Percentiles rank a stretch among this genome's conserved stretches.
These are phyloP conservation scores for Vigna reflexopilosa DNA, from an alignment of 306 rosid species.

Conservation along the genomic window DNA sequence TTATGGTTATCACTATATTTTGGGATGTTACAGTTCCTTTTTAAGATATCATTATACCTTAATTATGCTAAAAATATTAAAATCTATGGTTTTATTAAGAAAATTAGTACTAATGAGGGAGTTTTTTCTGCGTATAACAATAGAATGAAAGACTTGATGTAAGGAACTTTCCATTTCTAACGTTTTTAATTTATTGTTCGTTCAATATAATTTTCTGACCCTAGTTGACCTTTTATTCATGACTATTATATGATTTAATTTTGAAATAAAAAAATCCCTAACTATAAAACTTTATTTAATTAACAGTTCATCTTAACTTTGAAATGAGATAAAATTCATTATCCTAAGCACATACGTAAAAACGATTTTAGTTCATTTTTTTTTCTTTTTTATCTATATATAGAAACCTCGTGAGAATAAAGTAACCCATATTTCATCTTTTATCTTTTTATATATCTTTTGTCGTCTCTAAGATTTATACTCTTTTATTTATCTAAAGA, in stretches of 20 bases:
- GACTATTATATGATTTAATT: not conserved
- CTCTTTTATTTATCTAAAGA: not conserved
- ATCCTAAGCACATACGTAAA: not conserved
- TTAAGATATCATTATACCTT: conserved; percentile 41
- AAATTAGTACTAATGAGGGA: not conserved
- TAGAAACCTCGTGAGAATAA: not conserved
- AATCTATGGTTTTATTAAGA: not conserved
- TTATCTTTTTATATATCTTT: not conserved
- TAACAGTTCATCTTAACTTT: not conserved
- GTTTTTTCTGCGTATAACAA: too few relatives aligned
- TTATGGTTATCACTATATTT: too few relatives aligned
- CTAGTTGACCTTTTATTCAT: not conserved
- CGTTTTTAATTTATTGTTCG: not conserved
- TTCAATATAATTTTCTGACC: not conserved
- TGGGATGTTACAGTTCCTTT: too few relatives aligned
- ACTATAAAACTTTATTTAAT: not conserved
- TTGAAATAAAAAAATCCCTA: not conserved
- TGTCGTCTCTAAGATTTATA: not conserved
- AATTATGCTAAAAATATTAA: conserved; percentile 11
- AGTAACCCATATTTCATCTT: not conserved
- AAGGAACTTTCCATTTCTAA: conserved; percentile 12
- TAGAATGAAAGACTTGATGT: not conserved
- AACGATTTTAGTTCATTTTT: too few relatives aligned
- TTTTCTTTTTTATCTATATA: not conserved
- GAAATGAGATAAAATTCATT: not conserved